These are phyloP conservation scores for Talaromyces thailandensis DNA, from an alignment of 495 filamentous ascomycete species.

Conservation along the genomic window DNA sequence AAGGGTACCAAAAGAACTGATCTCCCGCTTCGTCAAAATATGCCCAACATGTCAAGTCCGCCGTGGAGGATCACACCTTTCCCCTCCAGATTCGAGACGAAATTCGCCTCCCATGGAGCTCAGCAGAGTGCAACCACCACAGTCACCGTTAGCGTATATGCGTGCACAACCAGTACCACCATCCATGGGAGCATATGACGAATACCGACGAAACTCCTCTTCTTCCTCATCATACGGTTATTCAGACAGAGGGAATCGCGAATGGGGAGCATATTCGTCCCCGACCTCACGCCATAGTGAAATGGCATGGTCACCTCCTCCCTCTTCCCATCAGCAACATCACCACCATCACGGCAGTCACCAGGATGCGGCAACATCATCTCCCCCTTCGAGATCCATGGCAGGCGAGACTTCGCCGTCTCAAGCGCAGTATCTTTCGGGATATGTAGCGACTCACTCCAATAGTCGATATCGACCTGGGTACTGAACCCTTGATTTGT, in stretches of 20 bases:
- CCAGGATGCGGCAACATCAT: not conserved
- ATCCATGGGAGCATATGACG: not conserved
- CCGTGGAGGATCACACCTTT: slow-evolving; percentile 34
- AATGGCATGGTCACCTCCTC: not conserved
- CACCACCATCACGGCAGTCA: not conserved
- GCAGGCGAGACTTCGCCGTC: not conserved
- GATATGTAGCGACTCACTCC: not conserved
- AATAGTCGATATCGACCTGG: slow-evolving; percentile 1
- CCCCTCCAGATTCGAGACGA: slow-evolving; percentile 35
- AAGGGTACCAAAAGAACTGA: slow-evolving; percentile 51
- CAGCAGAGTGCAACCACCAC: slow-evolving; percentile 1
- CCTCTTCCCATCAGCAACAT: not conserved
- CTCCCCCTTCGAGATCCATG: not conserved
- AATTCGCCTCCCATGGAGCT: slow-evolving; percentile 30
- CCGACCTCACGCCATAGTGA: not conserved
- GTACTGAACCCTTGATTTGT: not conserved
- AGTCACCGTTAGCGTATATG: not conserved
- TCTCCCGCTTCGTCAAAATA: slow-evolving; percentile 48
- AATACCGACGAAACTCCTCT: slow-evolving; percentile 4
- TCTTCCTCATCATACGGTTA: not conserved
- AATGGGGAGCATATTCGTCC: not conserved
- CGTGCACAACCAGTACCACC: not conserved
- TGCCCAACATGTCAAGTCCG: slow-evolving; percentile 44
- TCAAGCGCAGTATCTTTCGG: not conserved
- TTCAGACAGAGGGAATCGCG: not conserved